Conservation (phyloP, 306 rosid species). For the Acacia crassicarpa region DNA sequence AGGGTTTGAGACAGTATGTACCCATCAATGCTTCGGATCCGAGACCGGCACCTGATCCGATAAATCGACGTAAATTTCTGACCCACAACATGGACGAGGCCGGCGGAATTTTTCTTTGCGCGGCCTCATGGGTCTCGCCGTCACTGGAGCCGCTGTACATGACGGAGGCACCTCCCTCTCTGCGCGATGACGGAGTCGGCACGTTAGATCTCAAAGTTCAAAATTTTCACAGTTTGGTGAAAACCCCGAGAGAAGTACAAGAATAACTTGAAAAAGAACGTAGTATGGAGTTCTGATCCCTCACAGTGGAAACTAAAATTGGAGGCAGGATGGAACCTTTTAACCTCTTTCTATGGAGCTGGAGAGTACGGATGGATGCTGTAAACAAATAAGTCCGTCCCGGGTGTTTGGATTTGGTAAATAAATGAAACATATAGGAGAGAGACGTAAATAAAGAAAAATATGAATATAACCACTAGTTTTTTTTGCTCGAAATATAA, state of each 20-base stretch:
- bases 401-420: background rate
- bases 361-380: background rate
- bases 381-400: background rate
- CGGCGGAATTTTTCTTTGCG: constrained; percentile 84
- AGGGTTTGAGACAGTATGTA: constrained; percentile 18
- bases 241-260: background rate
- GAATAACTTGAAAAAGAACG: background rate
- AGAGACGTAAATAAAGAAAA: no score
- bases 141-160: constrained; percentile 97
- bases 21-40: constrained; percentile 99
- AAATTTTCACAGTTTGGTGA: background rate
- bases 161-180: constrained; percentile 26
- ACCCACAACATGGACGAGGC: constrained; percentile 95
- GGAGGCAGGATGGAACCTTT: background rate
- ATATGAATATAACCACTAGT: no score
- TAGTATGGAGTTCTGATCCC: background rate
- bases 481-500: no score
- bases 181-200: background rate
- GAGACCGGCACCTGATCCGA: constrained; percentile 89
- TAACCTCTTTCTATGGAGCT: background rate
- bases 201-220: constrained; percentile 19
- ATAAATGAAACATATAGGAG: background rate
- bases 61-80: constrained; percentile 86
- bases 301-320: background rate
- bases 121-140: constrained; percentile 80